phyloP scores from a whole-genome alignment of 164 flowering plant genomes.

The Paratinospora sagittata region DNA sequence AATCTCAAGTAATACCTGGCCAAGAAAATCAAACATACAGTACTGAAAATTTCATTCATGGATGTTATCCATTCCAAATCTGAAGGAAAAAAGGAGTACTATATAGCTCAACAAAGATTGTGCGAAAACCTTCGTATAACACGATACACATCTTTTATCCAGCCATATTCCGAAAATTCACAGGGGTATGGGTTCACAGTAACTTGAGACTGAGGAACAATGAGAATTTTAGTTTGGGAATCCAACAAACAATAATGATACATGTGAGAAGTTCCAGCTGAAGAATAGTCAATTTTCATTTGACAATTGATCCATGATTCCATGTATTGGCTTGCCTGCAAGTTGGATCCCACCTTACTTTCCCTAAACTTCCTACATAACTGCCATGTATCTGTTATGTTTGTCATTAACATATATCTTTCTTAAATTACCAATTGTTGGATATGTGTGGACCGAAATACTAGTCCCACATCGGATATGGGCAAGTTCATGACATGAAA shows the following conservation, averaged over 20 bases:
- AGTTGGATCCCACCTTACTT: too few relatives aligned
- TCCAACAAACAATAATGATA: not conserved
- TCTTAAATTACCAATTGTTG: too few relatives aligned
- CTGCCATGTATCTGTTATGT: too few relatives aligned
- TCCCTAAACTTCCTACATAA: too few relatives aligned
- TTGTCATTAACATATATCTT: too few relatives aligned
- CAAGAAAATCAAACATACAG: conserved; percentile 6
- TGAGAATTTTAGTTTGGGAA: not conserved
- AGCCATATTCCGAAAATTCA: not conserved
- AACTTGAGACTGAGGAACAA: not conserved
- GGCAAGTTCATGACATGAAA: too few relatives aligned
- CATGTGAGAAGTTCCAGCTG: not conserved
- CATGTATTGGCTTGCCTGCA: too few relatives aligned
- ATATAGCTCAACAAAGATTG: not conserved
- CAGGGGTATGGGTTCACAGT: not conserved
- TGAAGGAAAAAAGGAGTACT: too few relatives aligned
- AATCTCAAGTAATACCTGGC: conserved; percentile 94
- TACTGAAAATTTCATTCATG: conserved; percentile 1
- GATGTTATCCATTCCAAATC: not conserved
- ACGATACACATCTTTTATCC: not conserved
- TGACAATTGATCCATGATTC: not conserved
- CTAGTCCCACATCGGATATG: too few relatives aligned
- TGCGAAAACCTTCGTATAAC: not conserved
- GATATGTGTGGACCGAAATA: too few relatives aligned
- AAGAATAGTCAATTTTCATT: not conserved